Conservation (phyloP, 805 yeast species). For the Metschnikowia similis region DNA sequence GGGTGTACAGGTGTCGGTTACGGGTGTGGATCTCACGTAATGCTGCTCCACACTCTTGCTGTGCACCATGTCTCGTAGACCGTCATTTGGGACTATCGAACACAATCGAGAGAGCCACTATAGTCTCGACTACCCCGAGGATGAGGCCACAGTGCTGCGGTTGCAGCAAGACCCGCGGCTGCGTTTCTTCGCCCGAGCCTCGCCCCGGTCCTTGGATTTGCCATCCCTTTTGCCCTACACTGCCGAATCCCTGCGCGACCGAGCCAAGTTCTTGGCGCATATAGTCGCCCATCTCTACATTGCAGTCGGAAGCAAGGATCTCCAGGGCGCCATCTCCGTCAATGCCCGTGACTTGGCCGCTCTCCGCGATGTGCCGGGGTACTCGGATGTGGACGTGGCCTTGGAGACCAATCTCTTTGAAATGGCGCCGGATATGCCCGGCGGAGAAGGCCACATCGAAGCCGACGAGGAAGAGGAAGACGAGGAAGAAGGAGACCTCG, state of each 20-base stretch:
- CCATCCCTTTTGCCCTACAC: conserved; percentile 64
- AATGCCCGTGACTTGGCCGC: conserved; percentile 64
- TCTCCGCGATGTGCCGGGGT: conserved; percentile 26
- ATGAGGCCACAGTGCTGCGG: conserved; percentile 24
- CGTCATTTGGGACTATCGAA: conserved; percentile 30
- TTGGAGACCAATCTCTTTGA: conserved; percentile 52
- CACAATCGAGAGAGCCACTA: conserved; percentile 34
- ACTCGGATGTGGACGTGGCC: conserved; percentile 43
- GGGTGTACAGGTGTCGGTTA: no score
- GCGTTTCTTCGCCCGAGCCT: conserved; percentile 33
- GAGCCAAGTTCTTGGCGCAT: conserved; percentile 69
- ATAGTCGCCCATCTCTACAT: conserved; percentile 77
- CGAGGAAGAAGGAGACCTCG: conserved; percentile 24
- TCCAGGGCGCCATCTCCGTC: conserved; percentile 64
- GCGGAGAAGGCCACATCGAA: conserved; percentile 4
- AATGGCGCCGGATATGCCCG: conserved; percentile 25
- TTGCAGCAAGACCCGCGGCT: conserved; percentile 33
- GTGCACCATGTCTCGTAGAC: conserved; percentile 20
- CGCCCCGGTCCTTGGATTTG: conserved; percentile 40
- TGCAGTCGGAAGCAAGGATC: conserved; percentile 69
- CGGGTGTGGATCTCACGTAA: background rate
- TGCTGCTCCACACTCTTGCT: conserved; percentile 8
- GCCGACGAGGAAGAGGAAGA: conserved; percentile 25
- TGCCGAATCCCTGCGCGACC: conserved; percentile 64
- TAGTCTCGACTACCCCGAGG: conserved; percentile 50